These are phyloP conservation scores for Aspergillus tubingensis DNA, from an alignment of 2,329 filamentous ascomycete genomes.

Conservation along the genomic window DNA sequence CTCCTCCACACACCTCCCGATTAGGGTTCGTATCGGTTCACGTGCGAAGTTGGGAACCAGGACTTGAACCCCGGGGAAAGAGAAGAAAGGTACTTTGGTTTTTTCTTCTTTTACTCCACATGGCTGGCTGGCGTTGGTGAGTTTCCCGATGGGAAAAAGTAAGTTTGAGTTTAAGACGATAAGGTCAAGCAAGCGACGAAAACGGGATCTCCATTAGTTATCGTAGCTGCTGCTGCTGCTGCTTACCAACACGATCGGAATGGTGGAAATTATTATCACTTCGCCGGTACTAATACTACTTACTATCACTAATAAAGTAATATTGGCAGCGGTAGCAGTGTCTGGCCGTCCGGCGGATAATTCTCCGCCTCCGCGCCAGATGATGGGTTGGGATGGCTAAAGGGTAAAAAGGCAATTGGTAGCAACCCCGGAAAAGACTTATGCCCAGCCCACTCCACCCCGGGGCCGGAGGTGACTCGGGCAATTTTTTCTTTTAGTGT, in stretches of 20 bases:
- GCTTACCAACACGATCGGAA: too few species aligned
- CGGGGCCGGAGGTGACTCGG: slow-evolving; percentile 1
- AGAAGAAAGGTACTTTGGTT: too few species aligned
- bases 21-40: not conserved
- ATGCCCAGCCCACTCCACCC: slow-evolving; percentile 3
- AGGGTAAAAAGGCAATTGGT: not conserved
- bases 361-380: not conserved
- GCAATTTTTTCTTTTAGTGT: not conserved
- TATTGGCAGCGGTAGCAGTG: not conserved
- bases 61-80: too few species aligned
- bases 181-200: too few species aligned
- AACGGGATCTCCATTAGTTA: too few species aligned
- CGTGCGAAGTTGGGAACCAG: not conserved
- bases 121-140: not conserved
- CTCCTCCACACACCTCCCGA: not conserved
- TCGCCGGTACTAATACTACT: too few species aligned
- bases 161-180: too few species aligned
- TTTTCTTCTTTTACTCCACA: not conserved
- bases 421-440: slow-evolving; percentile 9
- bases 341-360: not conserved
- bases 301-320: not conserved
- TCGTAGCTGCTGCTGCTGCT: too few species aligned
- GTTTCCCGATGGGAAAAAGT: not conserved
- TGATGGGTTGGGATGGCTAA: not conserved
- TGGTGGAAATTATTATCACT: too few species aligned